Evolutionary conservation across 345 rosid genomes (phyloP).

Genomic region (Heritiera fomes): DNA sequence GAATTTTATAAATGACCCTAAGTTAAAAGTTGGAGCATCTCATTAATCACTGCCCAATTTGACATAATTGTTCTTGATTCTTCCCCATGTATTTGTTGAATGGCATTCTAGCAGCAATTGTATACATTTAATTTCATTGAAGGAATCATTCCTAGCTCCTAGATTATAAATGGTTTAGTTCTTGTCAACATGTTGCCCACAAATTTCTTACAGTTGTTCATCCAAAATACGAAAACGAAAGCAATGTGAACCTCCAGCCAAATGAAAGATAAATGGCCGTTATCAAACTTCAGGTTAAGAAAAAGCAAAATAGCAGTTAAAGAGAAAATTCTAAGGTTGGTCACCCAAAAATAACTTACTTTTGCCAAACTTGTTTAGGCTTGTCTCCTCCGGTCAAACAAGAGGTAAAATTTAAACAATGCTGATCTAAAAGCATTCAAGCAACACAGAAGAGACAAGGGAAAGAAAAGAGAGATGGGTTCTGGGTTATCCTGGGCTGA

Average conservation of each 20-base stretch:
- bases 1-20: conserved; percentile 58
- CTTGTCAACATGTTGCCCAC: background rate
- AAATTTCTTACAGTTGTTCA: too few relatives aligned
- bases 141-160: background rate
- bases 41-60: background rate
- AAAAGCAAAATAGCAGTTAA: conserved; percentile 5
- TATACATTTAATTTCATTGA: background rate
- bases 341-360: conserved; percentile 16
- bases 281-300: background rate
- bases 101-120: background rate
- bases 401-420: background rate
- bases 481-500: conserved; percentile 71
- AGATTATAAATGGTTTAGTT: background rate
- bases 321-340: background rate
- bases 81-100: background rate
- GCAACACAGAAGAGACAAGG: background rate
- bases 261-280: background rate
- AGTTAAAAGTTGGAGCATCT: background rate
- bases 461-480: conserved; percentile 37
- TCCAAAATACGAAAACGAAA: too few relatives aligned
- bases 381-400: background rate
- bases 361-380: background rate
- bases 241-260: too few relatives aligned
- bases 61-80: background rate
- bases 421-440: conserved; percentile 10